Evolutionary conservation across 345 rosid species (phyloP), one percentile per base, ranked within the genome.

Genomic region (Camelina sativa): DNA sequence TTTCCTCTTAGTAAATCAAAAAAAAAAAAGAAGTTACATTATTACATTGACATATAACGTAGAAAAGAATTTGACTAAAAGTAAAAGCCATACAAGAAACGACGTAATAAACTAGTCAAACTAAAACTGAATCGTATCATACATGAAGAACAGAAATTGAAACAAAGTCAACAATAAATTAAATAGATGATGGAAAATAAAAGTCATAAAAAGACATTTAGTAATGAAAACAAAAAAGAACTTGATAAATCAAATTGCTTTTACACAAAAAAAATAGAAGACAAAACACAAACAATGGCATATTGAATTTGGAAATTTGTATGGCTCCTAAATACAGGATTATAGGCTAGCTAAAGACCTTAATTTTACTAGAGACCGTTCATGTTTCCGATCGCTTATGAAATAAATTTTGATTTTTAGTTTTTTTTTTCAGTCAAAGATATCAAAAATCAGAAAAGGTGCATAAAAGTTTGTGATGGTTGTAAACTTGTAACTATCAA

Each of bases 391-490:
- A 5, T 52, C 48, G 34, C 37, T 17, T 23, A 4, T 53, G 12
- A 56, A 67, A 23, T 38, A 40, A 35, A 10, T 6, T n/a, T 23
- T 40, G 38, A 19, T 34, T 20, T 28, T 44, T 69, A 9, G 15
- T 19, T 70, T 44, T 17, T 46, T 8, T 28, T 28, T 28, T 12
- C 6, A 19, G 40, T 71, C 67, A 48, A 60, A 60, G 32, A 37
- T 51, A 11, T 11, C 12, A 19, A 41, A 32, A 12, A 38, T 11
- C 19, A 40, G 16, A 37, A 61, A 40, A 1, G 8, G 23, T 64
- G 62, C 69, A 41, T 12, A 9, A 9, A 23, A 11, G 23, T 17
- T 52, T 38, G 69, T 52, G 69, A 40, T 38, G 41, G 50, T 25
- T 38, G 37, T 30, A 40, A 55, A 1, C 22, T 30, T 6, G 34